Evolutionary conservation across 768 basidiomycete genomes (phyloP), one percentile per base, ranked within the genome.

Genomic region (Boletus rubescentipes): DNA sequence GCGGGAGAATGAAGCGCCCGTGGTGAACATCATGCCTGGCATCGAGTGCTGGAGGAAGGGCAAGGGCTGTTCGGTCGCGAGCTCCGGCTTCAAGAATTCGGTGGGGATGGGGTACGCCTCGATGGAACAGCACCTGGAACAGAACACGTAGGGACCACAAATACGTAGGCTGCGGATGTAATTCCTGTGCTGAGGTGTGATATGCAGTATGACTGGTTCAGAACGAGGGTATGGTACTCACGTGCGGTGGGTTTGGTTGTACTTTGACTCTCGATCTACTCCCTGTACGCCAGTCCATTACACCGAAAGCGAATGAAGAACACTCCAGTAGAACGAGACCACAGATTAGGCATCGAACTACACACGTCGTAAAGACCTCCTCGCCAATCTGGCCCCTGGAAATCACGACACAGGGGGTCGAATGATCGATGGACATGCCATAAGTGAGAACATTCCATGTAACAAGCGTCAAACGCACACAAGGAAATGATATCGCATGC

Each of bases 51-150:
- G 57, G 35, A 64, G 55, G 36, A 54, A 45, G 36, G 60, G 69
- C 36, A 61, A 40, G 38, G 41, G 39, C 42, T 2, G 16, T 32
- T 40, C 39, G 53, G 29, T 23, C 26, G 32, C 38, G 8, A 2
- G 20, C 43, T 40, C n/a, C 2, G 18, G 20, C 39, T 46, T 67
- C 29, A 50, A 9, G 36, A 46, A 21, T 60, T 34, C 41, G n/a
- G 39, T 44, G 29, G 53, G 60, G 26, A 45, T 55, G 38, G 41
- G 65, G 42, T 20, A 74, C 2, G 82, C 64, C 42, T 85, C 80
- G 35, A 85, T 54, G 1, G 80, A 77, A 5, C 74, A 75, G 0
- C 72, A 66, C 50, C 76, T 79, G 61, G 84, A 74, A 30, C 79
- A 72, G 6, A 85, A 65, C 16, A 85, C 59, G 53, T 79, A 77